Evolutionary conservation across 108 stramenopile species (phyloP), one percentile per base, ranked within the genome.

Genomic region (Cylindrotheca closterium): DNA sequence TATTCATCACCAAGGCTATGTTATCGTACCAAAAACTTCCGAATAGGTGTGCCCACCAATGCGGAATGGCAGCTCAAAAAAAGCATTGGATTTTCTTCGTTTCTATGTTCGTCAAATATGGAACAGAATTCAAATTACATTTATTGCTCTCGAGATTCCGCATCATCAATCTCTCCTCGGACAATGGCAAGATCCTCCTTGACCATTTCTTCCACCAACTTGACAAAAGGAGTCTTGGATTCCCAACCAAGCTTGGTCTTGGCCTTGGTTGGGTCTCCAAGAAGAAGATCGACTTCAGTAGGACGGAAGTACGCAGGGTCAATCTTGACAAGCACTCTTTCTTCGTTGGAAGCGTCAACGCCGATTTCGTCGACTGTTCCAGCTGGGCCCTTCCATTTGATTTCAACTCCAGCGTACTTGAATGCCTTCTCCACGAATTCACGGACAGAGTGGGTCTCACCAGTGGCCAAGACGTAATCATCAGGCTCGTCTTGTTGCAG

Each of bases 251-350:
- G 69, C 54, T 85, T 80, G n/a, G 58, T 67, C 77, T 94, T 91
- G 7, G 98, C 98, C 81, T 99, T 99, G 66, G 82, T 80, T 31
- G 96, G 91, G 74, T 97, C 90, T 33, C 98, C 98, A 50, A 99
- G 79, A 33, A 99, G 82, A 19, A 99, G 80, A 7, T 99, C 98
- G 10, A 99, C 98, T 74, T 99, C 98, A 17, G 98, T 99, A 28
- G 98, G 98, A 51, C 98, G 96, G 92, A 97, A 99, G 80, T 99
- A 99, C 60, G 80, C 75, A 51, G 95, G 95, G 68, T 99, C 98
- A 51, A 99, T 88, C 54, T 78, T 77, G 52, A 99, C 97, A 21
- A 99, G 68, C 30, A 95, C 82, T 27, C 87, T 83, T 28, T 63
- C 64, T 67, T 91, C 85, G 72, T 98, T 87, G 45, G 22, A 67